Evolutionary conservation across 805 yeast species (phyloP).

Genomic region (Saccharomycopsis schoenii): DNA sequence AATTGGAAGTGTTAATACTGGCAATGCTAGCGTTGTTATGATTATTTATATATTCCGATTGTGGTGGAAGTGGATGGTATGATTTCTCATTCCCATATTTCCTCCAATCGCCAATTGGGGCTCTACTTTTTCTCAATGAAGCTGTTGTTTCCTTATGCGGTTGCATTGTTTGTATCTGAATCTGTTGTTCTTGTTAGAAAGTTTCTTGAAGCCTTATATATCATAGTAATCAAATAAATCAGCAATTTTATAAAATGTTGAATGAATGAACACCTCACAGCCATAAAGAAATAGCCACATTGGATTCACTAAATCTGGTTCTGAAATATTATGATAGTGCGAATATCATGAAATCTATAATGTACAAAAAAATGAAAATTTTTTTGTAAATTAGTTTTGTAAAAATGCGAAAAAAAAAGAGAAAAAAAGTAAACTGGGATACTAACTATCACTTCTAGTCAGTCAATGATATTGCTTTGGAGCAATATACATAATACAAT

Average conservation of each 20-base stretch:
- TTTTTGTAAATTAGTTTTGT: neutral
- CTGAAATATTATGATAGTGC: neutral
- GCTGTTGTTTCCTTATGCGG: conserved; percentile 10
- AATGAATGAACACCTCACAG: neutral
- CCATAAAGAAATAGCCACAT: too few species aligned
- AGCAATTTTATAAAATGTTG: neutral
- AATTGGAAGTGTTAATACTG: neutral
- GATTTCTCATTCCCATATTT: conserved; percentile 8
- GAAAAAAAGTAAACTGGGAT: neutral
- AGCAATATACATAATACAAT: too few species aligned
- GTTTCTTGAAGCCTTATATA: too few species aligned
- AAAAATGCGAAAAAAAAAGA: neutral
- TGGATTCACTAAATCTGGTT: neutral
- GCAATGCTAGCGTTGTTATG: neutral
- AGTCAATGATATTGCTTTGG: too few species aligned
- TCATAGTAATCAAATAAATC: neutral
- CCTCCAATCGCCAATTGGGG: conserved; percentile 19
- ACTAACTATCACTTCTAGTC: too few species aligned
- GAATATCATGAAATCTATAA: neutral
- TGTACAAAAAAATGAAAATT: neutral
- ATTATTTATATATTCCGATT: neutral
- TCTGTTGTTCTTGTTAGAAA: neutral
- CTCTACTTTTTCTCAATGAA: conserved; percentile 18
- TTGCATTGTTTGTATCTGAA: neutral
- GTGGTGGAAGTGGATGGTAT: neutral